Percentiles rank a stretch among this genome's conserved stretches.
phyloP scores from a whole-genome alignment of 2,329 filamentous ascomycete genomes.

The Ophiostoma sp. region DNA sequence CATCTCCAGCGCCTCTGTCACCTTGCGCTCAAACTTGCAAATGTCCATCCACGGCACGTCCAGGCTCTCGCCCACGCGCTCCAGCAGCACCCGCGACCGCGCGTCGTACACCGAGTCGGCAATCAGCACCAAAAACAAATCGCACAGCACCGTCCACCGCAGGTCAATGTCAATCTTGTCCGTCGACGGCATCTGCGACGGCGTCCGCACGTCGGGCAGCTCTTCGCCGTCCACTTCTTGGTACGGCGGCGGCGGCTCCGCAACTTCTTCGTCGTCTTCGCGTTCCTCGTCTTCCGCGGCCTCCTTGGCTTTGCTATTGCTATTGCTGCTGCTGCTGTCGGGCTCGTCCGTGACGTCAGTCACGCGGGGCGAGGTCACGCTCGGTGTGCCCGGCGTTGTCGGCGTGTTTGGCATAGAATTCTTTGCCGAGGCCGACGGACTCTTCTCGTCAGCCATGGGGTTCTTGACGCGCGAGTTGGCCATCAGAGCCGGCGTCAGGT shows the following conservation, averaged over 20 bases:
- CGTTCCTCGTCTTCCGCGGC: neutral
- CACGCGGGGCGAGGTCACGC: conserved; percentile 12
- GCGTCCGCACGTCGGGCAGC: conserved; percentile 72
- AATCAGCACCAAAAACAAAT: conserved; percentile 91
- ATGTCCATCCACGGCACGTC: conserved; percentile 88
- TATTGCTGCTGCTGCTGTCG: conserved; percentile 4
- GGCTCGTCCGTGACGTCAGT: conserved; percentile 14
- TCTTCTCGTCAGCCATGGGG: conserved; percentile 61
- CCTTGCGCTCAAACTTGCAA: conserved; percentile 91
- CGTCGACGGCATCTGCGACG: conserved; percentile 73
- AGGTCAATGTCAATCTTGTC: conserved; percentile 91
- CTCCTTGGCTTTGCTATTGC: neutral
- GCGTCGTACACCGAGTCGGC: conserved; percentile 93
- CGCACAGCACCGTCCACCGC: conserved; percentile 93
- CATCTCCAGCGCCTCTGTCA: conserved; percentile 96
- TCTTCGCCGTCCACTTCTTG: conserved; percentile 62
- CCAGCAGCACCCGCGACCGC: conserved; percentile 76
- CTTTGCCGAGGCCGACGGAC: conserved; percentile 15
- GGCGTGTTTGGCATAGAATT: neutral
- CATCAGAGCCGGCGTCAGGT: conserved; percentile 82
- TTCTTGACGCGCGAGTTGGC: conserved; percentile 90
- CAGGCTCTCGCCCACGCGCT: conserved; percentile 74
- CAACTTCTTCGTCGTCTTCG: conserved; percentile 42
- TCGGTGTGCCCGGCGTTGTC: neutral
- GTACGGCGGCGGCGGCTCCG: conserved; percentile 54